phyloP scores from a whole-genome alignment of 352 stramenopile species.

The Saprolegnia parasitica region DNA sequence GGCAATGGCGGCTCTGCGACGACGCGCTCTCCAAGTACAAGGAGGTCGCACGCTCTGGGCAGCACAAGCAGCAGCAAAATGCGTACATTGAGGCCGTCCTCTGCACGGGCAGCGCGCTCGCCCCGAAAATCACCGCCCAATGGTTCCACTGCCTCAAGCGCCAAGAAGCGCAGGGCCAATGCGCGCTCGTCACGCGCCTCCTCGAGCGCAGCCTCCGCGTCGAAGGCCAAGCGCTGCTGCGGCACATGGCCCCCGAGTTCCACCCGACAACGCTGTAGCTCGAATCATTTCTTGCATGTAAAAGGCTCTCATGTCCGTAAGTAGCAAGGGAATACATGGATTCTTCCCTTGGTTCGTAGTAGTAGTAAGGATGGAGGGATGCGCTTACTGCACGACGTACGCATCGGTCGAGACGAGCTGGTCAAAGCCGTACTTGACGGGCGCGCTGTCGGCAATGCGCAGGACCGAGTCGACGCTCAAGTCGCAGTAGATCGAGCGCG shows the following conservation, averaged over 20 bases:
- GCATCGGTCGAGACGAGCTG: constrained; percentile 83
- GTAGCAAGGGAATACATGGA: no score
- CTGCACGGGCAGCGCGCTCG: constrained; percentile 18
- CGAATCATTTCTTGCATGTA: no score
- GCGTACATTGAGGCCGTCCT: constrained; percentile 9
- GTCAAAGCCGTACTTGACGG: constrained; percentile 77
- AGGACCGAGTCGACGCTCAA: constrained; percentile 71
- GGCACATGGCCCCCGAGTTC: constrained; percentile 52
- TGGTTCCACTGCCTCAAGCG: constrained; percentile 24
- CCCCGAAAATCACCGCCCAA: background rate
- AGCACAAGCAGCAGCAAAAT: constrained; percentile 3
- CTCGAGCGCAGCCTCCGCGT: constrained; percentile 70
- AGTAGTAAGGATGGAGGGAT: no score
- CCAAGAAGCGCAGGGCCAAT: constrained; percentile 32
- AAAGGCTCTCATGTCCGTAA: no score
- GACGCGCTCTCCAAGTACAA: constrained; percentile 16
- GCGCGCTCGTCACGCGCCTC: constrained; percentile 47
- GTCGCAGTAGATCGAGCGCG: constrained; percentile 82
- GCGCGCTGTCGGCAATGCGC: constrained; percentile 64
- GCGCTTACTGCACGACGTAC: constrained; percentile 83
- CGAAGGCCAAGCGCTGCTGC: constrained; percentile 60
- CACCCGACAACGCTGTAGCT: constrained; percentile 39
- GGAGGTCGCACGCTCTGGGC: background rate
- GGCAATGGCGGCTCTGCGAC: constrained; percentile 23
- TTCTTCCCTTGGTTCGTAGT: no score